phyloP scores from a whole-genome alignment of 257 asterid genomes.

The Agastache rugosa region DNA sequence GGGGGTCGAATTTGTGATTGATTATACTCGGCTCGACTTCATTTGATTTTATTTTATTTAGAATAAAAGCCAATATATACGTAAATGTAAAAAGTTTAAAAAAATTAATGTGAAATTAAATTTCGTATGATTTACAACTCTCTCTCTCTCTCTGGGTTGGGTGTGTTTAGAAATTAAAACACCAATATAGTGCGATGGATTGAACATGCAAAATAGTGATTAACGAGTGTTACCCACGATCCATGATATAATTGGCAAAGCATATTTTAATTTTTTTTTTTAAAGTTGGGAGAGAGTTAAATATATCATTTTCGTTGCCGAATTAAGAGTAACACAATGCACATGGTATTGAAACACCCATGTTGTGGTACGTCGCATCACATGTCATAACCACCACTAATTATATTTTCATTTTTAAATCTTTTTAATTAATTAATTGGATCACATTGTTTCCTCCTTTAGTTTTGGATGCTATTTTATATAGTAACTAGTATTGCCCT shows the following conservation, averaged over 20 bases:
- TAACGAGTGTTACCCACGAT: constrained; percentile 26
- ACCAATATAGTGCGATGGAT: background rate
- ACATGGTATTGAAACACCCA: constrained; percentile 29
- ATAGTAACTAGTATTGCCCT: too few relatives aligned
- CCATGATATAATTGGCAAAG: background rate
- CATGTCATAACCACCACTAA: constrained; percentile 20
- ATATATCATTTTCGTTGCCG: constrained; percentile 26
- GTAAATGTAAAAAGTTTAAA: too few relatives aligned
- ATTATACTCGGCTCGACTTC: too few relatives aligned
- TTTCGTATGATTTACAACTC: too few relatives aligned
- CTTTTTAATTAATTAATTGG: background rate
- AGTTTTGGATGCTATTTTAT: background rate
- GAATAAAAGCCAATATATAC: too few relatives aligned
- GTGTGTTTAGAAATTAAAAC: background rate
- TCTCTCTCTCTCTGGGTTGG: too few relatives aligned
- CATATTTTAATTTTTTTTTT: background rate
- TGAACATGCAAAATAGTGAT: constrained; percentile 31
- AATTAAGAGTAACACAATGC: constrained; percentile 24
- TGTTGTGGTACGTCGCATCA: constrained; percentile 30
- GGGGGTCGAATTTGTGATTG: too few relatives aligned
- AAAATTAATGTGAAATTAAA: too few relatives aligned
- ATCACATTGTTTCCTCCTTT: background rate
- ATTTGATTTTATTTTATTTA: too few relatives aligned
- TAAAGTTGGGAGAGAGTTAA: constrained; percentile 7
- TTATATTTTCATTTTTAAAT: background rate